Evolutionary conservation across 257 asterid species (phyloP).

Genomic region (Nicotiana obtusifolia): DNA sequence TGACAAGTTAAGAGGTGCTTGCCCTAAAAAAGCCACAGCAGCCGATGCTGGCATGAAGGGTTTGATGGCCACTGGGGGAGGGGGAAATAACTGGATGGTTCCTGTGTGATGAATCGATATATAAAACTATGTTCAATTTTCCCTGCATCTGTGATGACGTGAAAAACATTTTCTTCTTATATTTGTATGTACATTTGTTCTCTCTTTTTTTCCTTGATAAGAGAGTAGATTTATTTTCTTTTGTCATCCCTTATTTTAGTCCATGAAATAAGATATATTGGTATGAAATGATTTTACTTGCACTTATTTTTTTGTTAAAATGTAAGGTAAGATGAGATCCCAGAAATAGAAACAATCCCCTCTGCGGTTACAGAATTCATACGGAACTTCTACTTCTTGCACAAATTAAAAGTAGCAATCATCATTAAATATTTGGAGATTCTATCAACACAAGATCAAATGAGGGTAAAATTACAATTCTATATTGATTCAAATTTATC

Average conservation of each 20-base stretch:
- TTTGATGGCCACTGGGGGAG: not conserved
- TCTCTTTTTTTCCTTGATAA: no score
- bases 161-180: not conserved
- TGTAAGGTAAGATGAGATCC: not conserved
- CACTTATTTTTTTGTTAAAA: not conserved
- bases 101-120: not conserved
- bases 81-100: not conserved
- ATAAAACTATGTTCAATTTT: not conserved
- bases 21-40: not conserved
- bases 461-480: not conserved
- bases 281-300: conserved; percentile 2
- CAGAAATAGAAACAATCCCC: not conserved
- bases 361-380: not conserved
- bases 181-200: not conserved
- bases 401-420: not conserved
- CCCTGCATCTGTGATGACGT: not conserved
- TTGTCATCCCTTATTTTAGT: not conserved
- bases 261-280: not conserved
- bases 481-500: not conserved
- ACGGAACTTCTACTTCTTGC: not conserved
- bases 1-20: not conserved
- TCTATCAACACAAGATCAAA: not conserved
- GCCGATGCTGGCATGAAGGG: not conserved
- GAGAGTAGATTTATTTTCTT: no score
- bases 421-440: not conserved